Percentiles rank a stretch among this genome's conserved stretches.
Evolutionary conservation across 208 protist genomes (phyloP).

Genomic region (Crithidia fasciculata): DNA sequence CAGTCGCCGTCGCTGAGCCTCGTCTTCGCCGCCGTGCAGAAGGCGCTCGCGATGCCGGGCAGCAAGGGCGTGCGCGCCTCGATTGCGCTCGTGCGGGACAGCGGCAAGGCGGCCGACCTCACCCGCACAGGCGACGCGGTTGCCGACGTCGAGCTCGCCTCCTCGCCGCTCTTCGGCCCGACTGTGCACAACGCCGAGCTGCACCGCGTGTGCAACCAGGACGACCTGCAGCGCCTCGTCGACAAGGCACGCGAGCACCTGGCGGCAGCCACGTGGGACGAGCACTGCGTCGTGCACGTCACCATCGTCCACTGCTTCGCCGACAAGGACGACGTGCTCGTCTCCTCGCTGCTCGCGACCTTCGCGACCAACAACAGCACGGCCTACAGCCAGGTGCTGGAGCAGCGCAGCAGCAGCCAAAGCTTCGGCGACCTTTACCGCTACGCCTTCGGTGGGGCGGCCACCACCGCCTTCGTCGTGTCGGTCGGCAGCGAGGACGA

Average conservation of each 20-base stretch:
- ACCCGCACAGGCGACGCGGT: constrained; percentile 11
- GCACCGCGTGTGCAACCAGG: constrained; percentile 19
- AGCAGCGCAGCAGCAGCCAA: constrained; percentile 16
- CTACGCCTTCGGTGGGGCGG: constrained; percentile 65
- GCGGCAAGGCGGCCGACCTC: constrained; percentile 26
- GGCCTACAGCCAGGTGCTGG: constrained; percentile 33
- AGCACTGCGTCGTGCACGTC: constrained; percentile 38
- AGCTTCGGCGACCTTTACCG: constrained; percentile 41
- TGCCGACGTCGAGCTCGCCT: constrained; percentile 20
- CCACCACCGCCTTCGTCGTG: constrained; percentile 33
- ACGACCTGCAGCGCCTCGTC: constrained; percentile 27
- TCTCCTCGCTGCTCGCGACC: constrained; percentile 45
- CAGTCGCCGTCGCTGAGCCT: constrained; percentile 34
- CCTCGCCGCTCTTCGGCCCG: constrained; percentile 64
- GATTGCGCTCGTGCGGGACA: constrained; percentile 44
- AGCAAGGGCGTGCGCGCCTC: constrained; percentile 48
- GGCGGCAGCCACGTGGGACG: constrained; percentile 30
- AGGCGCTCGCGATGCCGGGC: constrained; percentile 23
- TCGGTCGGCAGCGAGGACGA: constrained; percentile 37
- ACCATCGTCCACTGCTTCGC: constrained; percentile 46
- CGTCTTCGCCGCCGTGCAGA: constrained; percentile 28
- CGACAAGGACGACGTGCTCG: constrained; percentile 32
- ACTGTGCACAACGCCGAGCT: constrained; percentile 40
- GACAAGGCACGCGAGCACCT: constrained; percentile 25
- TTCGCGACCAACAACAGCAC: constrained; percentile 28